These are phyloP conservation scores for Talaromyces ruber DNA, from an alignment of 495 filamentous ascomycete species.

Conservation along the genomic window DNA sequence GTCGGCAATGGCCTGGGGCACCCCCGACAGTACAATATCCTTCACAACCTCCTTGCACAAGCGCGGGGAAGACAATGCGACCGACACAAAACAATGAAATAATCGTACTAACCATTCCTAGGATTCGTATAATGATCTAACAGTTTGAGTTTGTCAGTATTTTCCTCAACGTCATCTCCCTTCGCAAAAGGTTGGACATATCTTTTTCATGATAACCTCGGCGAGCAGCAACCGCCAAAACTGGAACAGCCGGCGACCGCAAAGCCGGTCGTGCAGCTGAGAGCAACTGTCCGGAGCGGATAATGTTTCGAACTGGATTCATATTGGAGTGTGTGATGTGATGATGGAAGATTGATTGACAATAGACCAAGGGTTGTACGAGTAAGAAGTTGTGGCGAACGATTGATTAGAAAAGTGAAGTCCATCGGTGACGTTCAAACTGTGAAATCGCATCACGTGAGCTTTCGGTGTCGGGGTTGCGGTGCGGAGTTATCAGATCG, in stretches of 20 bases:
- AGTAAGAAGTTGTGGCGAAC: not conserved
- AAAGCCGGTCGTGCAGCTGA: not conserved
- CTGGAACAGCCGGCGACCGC: slow-evolving; percentile 3
- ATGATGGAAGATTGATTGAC: too few relatives aligned
- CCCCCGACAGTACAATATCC: not conserved
- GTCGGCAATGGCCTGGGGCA: not conserved
- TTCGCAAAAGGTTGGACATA: slow-evolving; percentile 33
- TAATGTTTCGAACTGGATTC: slow-evolving; percentile 5
- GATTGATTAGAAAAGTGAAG: not conserved
- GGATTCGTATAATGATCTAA: slow-evolving; percentile 92
- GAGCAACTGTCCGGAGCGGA: slow-evolving; percentile 3
- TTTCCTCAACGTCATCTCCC: slow-evolving; percentile 12
- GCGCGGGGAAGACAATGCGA: not conserved
- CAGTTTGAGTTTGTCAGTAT: slow-evolving; percentile 40
- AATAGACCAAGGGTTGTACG: not conserved
- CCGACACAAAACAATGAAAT: not conserved
- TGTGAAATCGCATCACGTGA: not conserved
- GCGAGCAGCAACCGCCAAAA: slow-evolving; percentile 2
- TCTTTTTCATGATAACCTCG: slow-evolving; percentile 58
- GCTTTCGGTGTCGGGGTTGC: not conserved
- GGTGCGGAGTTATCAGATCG: not conserved
- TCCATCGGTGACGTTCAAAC: not conserved
- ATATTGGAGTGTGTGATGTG: not conserved
- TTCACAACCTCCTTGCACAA: not conserved
- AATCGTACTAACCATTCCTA: slow-evolving; percentile 46